phyloP scores from a whole-genome alignment of 768 basidiomycete species.

The Pisolithus tinctorius region DNA sequence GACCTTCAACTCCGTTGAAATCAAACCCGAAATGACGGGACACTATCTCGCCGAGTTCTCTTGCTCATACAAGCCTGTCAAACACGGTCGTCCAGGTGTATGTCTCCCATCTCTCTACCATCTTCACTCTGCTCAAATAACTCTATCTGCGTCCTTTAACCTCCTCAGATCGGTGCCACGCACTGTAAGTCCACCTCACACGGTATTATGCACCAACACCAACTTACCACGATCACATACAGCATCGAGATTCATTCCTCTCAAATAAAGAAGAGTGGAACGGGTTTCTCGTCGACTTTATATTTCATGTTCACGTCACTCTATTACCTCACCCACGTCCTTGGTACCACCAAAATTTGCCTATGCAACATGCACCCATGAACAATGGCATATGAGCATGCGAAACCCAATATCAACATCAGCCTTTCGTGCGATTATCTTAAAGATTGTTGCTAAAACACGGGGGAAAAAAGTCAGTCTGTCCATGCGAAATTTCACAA shows the following conservation, averaged over 20 bases:
- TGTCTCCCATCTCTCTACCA: constrained; percentile 26
- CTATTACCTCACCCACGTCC: constrained; percentile 12
- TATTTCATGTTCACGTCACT: constrained; percentile 22
- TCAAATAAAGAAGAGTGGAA: constrained; percentile 63
- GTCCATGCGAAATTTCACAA: no score
- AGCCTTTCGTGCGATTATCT: no score
- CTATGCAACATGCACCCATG: constrained; percentile 30
- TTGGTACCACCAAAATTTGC: constrained; percentile 25
- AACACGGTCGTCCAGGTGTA: constrained; percentile 99
- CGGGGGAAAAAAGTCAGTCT: no score
- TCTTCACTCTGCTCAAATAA: not conserved
- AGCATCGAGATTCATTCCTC: constrained; percentile 89
- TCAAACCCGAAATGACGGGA: constrained; percentile 99
- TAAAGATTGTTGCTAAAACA: no score
- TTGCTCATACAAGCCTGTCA: constrained; percentile 96
- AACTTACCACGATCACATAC: constrained; percentile 3
- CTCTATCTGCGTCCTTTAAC: constrained; percentile 4
- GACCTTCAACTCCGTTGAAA: constrained; percentile 95
- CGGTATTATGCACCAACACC: not conserved
- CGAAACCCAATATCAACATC: not conserved
- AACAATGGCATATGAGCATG: constrained; percentile 1
- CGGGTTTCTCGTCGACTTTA: constrained; percentile 9
- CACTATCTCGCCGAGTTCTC: constrained; percentile 99
- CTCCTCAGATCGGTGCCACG: constrained; percentile 74
- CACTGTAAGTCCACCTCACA: constrained; percentile 53